Evolutionary conservation across 345 rosid genomes (phyloP), one percentile per base, ranked within the genome.

Genomic region (Firmiana major): DNA sequence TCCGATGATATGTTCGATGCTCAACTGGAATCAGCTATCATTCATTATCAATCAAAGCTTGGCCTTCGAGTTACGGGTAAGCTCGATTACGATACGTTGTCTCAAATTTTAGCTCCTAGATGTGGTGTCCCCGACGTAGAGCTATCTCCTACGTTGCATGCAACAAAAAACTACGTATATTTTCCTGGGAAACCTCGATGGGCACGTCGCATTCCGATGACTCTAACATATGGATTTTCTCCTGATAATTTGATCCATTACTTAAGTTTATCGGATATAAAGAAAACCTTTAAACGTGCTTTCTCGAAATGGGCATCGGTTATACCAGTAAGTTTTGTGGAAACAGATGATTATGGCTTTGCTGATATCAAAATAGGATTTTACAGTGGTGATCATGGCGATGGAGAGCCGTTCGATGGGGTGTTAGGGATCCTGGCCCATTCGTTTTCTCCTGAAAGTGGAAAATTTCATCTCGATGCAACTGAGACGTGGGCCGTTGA

Each of bases 331-430:
- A 87, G 74, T 7, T 94, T 94, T 75, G 24, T 60, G 54, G 94
- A 91, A 73, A 78, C 88, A 0, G 84, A 78, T 5, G 95, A 89
- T 40, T 91, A 90, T 73, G 85, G 77, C 28, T 83, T 74, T 28
- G 90, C 98, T 3, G 95, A 94, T 75, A 93, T 93, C 55, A 91
- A 82, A 60, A 90, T 93, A 69, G 97, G 94, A 66, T 94, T 91
- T 74, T 93, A 89, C 79, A 54, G 77, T 31, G 98, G 97, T 0
- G 98, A 94, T 63, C 98, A 93, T 81, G 98, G 98, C 7, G 97
- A 93, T 26, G 98, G 98, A 13, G 91, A 94, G 78, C 85, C 97
- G 28, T 94, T 93, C 31, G 98, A 94, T 79, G 98, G 98, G 8
- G 92, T 89, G 19, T 80, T 90, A 7, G 98, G 97, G 5, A 89